These are phyloP conservation scores for Apophysomyces variabilis DNA, from an alignment of 371 early-diverging fungal genomes.

Conservation along the genomic window DNA sequence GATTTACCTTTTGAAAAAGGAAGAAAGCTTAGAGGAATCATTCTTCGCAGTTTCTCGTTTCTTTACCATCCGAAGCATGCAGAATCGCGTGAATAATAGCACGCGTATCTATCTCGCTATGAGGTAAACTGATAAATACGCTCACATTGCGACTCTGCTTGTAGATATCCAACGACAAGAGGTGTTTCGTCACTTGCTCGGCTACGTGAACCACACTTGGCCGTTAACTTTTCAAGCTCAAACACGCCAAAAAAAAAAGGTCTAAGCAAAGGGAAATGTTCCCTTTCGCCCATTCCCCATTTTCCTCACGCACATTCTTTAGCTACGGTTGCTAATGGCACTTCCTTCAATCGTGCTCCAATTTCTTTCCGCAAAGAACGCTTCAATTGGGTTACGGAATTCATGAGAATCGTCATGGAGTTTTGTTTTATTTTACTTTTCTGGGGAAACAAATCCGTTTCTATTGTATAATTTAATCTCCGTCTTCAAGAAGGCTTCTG, in stretches of 20 bases:
- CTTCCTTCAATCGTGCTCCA: background rate
- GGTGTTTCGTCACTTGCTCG: slow-evolving; percentile 48
- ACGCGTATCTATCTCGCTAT: slow-evolving; percentile 62
- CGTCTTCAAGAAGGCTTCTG: background rate
- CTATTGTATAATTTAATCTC: background rate
- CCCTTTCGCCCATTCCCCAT: no score
- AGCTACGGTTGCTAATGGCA: background rate
- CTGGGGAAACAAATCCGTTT: background rate
- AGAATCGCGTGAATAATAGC: slow-evolving; percentile 46
- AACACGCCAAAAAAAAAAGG: no score
- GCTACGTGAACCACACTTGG: slow-evolving; percentile 32
- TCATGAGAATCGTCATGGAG: no score
- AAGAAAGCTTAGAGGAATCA: background rate
- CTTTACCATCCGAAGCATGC: background rate
- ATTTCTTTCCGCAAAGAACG: slow-evolving; percentile 25
- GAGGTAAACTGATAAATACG: slow-evolving; percentile 70
- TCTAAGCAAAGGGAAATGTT: no score
- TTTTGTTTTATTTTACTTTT: no score
- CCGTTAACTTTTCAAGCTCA: background rate
- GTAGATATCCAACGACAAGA: slow-evolving; percentile 52
- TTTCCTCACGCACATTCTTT: slow-evolving; percentile 10
- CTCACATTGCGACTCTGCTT: slow-evolving; percentile 56
- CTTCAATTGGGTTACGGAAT: slow-evolving; percentile 7
- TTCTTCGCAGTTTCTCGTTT: background rate
- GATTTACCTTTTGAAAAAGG: slow-evolving; percentile 46